Conservation (phyloP, 257 asterid genomes). For the Penstemon barbatus region DNA sequence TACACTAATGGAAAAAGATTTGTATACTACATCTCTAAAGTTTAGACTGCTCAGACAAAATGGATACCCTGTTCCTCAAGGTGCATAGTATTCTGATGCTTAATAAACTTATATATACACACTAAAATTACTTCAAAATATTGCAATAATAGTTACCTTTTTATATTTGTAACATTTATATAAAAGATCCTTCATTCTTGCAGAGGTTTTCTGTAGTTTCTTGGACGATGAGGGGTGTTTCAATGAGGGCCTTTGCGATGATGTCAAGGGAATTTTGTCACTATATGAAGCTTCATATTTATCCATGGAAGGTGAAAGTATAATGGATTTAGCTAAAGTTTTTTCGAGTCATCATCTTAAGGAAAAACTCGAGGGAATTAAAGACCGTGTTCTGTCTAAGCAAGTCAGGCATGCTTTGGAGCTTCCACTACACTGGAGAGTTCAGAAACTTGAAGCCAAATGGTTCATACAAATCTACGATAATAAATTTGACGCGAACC, state of each 20-base stretch:
- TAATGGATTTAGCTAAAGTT: constrained; percentile 39
- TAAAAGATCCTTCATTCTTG: neutral
- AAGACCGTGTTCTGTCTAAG: constrained; percentile 24
- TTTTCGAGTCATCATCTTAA: constrained; percentile 36
- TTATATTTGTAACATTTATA: neutral
- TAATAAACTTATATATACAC: neutral
- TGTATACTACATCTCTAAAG: constrained; percentile 34
- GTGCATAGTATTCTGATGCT: constrained; percentile 20
- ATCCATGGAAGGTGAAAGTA: constrained; percentile 40
- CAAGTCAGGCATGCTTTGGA: constrained; percentile 47
- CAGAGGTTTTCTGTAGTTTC: constrained; percentile 51
- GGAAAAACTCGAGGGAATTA: constrained; percentile 9
- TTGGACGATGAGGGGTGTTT: constrained; percentile 39
- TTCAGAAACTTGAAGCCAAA: constrained; percentile 46
- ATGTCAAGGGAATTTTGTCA: constrained; percentile 38
- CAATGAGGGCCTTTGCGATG: constrained; percentile 23
- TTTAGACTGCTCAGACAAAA: constrained; percentile 48
- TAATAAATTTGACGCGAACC: constrained; percentile 17
- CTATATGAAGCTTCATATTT: constrained; percentile 60
- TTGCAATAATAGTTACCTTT: neutral
- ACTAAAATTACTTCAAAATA: neutral
- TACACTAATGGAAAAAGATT: constrained; percentile 5
- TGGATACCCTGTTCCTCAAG: constrained; percentile 43
- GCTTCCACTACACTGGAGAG: constrained; percentile 57
- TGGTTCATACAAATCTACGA: constrained; percentile 44